Conservation (phyloP, 441 rosid species). For the Theobroma grandiflorum region DNA sequence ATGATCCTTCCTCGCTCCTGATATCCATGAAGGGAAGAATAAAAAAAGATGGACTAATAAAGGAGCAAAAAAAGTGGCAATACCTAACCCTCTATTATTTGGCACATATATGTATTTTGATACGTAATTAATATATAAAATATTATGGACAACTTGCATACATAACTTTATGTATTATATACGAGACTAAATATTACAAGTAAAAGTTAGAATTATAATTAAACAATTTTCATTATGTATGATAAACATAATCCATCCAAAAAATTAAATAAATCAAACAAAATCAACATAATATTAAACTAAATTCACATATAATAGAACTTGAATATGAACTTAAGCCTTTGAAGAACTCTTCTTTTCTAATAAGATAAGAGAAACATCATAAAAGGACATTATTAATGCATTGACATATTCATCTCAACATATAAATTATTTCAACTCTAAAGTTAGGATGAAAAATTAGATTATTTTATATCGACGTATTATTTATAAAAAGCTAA, state of each 20-base stretch:
- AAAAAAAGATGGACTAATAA: not conserved
- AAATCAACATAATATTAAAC: not conserved
- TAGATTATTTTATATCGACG: no score
- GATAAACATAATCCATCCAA: not conserved
- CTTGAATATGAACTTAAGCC: not conserved
- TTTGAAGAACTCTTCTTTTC: no score
- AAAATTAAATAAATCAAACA: not conserved
- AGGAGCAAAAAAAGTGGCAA: not conserved
- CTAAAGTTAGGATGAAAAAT: no score
- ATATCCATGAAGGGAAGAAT: not conserved
- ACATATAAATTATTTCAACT: no score
- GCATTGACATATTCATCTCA: no score
- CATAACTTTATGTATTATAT: no score
- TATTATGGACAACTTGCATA: no score
- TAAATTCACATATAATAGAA: not conserved
- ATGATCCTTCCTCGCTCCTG: slow-evolving; percentile 77
- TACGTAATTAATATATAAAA: no score
- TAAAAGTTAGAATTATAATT: not conserved
- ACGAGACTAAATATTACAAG: not conserved
- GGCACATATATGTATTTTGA: not conserved
- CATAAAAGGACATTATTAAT: no score
- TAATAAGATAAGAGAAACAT: no score
- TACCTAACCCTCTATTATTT: not conserved
- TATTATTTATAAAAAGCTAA: no score
- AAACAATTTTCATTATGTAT: not conserved